Percentiles rank a stretch among this genome's conserved stretches.
Conservation (phyloP, 2,329 filamentous ascomycete species). For the Xylariaceae sp. region DNA sequence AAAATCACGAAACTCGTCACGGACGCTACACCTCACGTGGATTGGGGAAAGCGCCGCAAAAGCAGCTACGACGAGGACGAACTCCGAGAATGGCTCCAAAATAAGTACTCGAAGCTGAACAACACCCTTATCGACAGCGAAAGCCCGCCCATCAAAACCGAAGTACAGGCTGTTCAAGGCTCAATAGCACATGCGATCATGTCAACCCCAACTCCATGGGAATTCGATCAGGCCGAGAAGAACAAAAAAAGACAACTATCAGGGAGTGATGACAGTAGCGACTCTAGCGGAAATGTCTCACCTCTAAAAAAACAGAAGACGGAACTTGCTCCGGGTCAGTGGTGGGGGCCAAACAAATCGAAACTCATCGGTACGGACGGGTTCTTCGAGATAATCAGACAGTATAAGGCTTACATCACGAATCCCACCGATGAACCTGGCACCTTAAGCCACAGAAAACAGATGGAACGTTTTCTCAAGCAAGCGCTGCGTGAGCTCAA, state of each 20-base stretch:
- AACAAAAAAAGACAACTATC: background rate
- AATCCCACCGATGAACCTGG: slow-evolving; percentile 3
- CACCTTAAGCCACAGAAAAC: background rate
- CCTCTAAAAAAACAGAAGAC: background rate
- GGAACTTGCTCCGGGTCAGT: background rate
- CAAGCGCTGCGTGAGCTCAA: slow-evolving; percentile 1
- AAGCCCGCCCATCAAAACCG: background rate
- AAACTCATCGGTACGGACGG: slow-evolving; percentile 6
- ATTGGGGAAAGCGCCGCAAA: slow-evolving; percentile 8
- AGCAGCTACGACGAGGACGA: background rate
- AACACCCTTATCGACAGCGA: background rate
- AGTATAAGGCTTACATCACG: slow-evolving; percentile 10
- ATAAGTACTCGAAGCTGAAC: background rate
- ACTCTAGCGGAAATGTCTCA: background rate
- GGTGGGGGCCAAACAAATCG: slow-evolving; percentile 13
- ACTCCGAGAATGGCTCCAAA: slow-evolving; percentile 1
- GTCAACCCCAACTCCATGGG: background rate
- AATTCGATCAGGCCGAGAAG: background rate
- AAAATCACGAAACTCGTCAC: background rate
- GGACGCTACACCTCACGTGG: background rate
- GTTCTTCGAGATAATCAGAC: slow-evolving; percentile 8
- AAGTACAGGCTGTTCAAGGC: background rate
- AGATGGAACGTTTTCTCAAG: background rate
- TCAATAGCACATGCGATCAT: background rate
- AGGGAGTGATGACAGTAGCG: background rate